Evolutionary conservation across 1,284 basidiomycete genomes (phyloP).

Genomic region (Acaromyces ingoldii): DNA sequence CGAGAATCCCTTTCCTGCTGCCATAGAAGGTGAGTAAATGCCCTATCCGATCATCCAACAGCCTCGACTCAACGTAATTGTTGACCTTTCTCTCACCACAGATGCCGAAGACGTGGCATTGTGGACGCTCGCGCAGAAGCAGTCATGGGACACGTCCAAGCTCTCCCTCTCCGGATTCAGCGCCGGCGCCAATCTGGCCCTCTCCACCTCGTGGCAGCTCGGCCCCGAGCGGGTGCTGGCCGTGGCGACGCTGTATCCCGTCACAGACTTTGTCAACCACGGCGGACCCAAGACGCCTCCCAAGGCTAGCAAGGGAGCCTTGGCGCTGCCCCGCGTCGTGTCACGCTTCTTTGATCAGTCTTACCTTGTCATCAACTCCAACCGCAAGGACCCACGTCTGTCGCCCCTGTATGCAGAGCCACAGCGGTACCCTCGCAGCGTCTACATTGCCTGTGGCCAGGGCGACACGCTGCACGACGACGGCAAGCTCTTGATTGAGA

Average conservation of each 20-base stretch:
- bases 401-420: constrained; percentile 20
- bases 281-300: constrained; percentile 9
- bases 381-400: constrained; percentile 22
- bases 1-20: constrained; percentile 39
- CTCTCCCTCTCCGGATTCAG: constrained; percentile 37
- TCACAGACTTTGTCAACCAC: constrained; percentile 24
- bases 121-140: too few relatives aligned
- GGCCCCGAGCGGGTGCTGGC: constrained; percentile 28
- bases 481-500: constrained; percentile 23
- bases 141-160: constrained; percentile 17
- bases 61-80: too few relatives aligned
- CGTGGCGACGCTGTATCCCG: constrained; percentile 23
- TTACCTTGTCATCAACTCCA: constrained; percentile 23
- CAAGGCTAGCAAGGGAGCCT: constrained; percentile 1
- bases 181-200: constrained; percentile 40
- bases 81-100: too few relatives aligned
- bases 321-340: constrained; percentile 23
- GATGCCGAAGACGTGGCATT: too few relatives aligned
- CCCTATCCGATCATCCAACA: neutral
- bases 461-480: constrained; percentile 34
- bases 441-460: constrained; percentile 27
- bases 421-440: constrained; percentile 17
- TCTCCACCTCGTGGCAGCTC: constrained; percentile 19
- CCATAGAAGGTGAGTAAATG: constrained; percentile 19
- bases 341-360: constrained; percentile 24